These are phyloP conservation scores for Passiflora organensis DNA, from an alignment of 345 rosid species.

Conservation along the genomic window DNA sequence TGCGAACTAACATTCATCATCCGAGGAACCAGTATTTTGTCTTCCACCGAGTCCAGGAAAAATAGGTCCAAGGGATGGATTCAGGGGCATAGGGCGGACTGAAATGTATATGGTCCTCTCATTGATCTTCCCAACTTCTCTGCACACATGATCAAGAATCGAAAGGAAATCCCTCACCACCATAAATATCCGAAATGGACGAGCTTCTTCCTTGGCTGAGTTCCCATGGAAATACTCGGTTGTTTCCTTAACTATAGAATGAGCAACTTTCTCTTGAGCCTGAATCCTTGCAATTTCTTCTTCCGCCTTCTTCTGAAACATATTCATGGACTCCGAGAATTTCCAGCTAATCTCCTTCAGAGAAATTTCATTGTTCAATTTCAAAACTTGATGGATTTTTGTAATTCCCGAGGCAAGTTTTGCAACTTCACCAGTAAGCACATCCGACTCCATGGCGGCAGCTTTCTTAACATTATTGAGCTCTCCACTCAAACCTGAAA, in stretches of 20 bases:
- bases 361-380: constrained; percentile 32
- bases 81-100: constrained; percentile 36
- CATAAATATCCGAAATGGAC: constrained; percentile 94
- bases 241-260: constrained; percentile 86
- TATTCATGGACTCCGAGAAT: constrained; percentile 67
- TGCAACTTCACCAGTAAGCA: constrained; percentile 66
- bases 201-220: constrained; percentile 99
- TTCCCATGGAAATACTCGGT: constrained; percentile 98
- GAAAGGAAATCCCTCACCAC: constrained; percentile 89
- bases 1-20: constrained; percentile 30
- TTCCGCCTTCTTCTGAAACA: constrained; percentile 58
- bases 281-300: constrained; percentile 84
- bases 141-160: constrained; percentile 85
- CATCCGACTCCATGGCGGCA: constrained; percentile 97
- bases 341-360: constrained; percentile 40
- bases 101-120: constrained; percentile 69
- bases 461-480: constrained; percentile 84
- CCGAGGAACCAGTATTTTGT: constrained; percentile 35
- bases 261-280: constrained; percentile 82
- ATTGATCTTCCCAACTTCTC: constrained; percentile 80
- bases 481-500: constrained; percentile 74
- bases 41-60: constrained; percentile 40
- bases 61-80: constrained; percentile 31
- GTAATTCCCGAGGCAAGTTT: constrained; percentile 70
- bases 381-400: constrained; percentile 49